These are phyloP conservation scores for Monilinia vaccinii-corymbosi DNA, from an alignment of 2,329 filamentous ascomycete genomes.

Conservation along the genomic window DNA sequence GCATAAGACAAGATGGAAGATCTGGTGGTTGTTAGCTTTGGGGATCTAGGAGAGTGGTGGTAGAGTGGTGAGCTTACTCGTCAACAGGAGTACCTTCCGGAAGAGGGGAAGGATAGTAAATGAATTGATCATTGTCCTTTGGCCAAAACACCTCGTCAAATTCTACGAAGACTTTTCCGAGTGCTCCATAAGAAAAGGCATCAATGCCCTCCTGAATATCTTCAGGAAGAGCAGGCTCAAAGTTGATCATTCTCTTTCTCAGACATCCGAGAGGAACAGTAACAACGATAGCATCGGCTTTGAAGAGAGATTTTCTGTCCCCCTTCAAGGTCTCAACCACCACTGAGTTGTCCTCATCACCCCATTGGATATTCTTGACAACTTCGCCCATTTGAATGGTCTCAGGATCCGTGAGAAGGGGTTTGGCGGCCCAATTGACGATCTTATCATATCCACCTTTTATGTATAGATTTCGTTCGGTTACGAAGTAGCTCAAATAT, in stretches of 20 bases:
- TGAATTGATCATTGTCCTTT: conserved; percentile 38
- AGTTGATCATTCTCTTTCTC: conserved; percentile 33
- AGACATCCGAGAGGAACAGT: conserved; percentile 34
- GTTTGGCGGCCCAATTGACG: conserved; percentile 34
- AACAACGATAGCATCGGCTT: conserved; percentile 33
- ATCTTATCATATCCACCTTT: conserved; percentile 37
- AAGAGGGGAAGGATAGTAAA: conserved; percentile 34
- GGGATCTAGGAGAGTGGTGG: neutral
- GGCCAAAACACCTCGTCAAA: conserved; percentile 37
- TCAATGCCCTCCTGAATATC: conserved; percentile 32
- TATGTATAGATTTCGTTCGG: conserved; percentile 37
- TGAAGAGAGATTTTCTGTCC: conserved; percentile 22
- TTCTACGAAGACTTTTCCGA: conserved; percentile 37
- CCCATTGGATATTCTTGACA: conserved; percentile 34
- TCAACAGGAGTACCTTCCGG: conserved; percentile 26
- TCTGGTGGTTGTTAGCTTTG: neutral
- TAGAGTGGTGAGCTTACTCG: conserved; percentile 11
- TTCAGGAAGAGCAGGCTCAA: conserved; percentile 31
- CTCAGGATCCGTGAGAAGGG: conserved; percentile 29
- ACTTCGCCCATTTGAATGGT: conserved; percentile 32
- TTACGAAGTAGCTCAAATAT: conserved; percentile 35
- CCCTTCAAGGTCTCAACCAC: conserved; percentile 23
- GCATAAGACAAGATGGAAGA: conserved; percentile 35
- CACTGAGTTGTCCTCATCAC: conserved; percentile 26
- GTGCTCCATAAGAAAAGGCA: conserved; percentile 34